Evolutionary conservation across 257 asterid species (phyloP), one percentile per base, ranked within the genome.

Genomic region (Fraxinus pennsylvanica): DNA sequence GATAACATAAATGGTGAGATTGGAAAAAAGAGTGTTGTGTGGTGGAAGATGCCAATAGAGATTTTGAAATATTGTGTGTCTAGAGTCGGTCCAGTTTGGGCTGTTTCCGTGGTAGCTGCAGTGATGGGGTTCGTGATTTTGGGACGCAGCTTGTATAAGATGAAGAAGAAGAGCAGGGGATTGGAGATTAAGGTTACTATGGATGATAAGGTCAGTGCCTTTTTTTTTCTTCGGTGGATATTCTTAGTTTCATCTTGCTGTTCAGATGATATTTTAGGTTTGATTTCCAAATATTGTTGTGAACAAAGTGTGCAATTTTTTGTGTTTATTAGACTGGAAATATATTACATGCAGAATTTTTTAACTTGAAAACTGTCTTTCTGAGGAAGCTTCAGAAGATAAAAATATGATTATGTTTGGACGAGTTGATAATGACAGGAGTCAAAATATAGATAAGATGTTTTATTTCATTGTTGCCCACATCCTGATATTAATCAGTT

Each of bases 11-110:
- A 76, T 22, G 86, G 90, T 22, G 85, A 86, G 86, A 65, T 81
- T 65, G 88, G 82, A 77, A 91, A 84, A 91, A 87, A 82, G 79
- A 80, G 90, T 79, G 25, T 90, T 30, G 91, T 90, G 36, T 91
- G 97, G 99, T 96, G 99, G 99, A 96, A 92, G 97, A 84, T 89
- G 81, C 97, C 98, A 9, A 84, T 93, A 79, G 97, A 91, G 87
- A 83, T 96, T 72, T 65, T 96, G 27, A 91, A 82, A 78, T 89
- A 86, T 79, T 87, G 86, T 78, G 85, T 89, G 79, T 87, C 91
- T 61, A 87, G 86, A 80, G 91, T 85, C 84, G 89, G 90, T 78
- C 97, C 97, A 43, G 88, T 89, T 72, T 92, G 98, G 99, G 87
- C 86, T 21, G 88, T 92, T 67, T 89, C 99, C 3, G 85, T 90